Percentiles rank a stretch among this genome's conserved stretches.
Conservation (phyloP, 2,329 filamentous ascomycete species). For the Ceratocystis smalleyi region DNA sequence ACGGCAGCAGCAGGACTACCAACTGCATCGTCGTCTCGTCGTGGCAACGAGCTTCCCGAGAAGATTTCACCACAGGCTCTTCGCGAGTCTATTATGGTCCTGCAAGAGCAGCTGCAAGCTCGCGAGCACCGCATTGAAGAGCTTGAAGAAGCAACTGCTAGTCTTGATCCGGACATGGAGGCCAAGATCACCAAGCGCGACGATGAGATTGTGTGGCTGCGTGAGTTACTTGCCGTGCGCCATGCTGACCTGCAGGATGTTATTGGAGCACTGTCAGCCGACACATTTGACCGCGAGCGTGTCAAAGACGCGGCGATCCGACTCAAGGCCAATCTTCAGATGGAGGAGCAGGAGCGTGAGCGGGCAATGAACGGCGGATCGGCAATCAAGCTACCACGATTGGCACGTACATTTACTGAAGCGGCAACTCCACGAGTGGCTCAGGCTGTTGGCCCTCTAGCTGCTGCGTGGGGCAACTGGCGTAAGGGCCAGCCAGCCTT, state of each 20-base stretch:
- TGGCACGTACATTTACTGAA: slow-evolving; percentile 44
- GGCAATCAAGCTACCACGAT: slow-evolving; percentile 52
- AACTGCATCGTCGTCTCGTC: not conserved
- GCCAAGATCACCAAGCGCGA: slow-evolving; percentile 79
- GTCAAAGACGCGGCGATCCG: slow-evolving; percentile 86
- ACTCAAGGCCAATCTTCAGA: slow-evolving; percentile 84
- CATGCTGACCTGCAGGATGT: slow-evolving; percentile 88
- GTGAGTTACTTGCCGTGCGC: slow-evolving; percentile 79
- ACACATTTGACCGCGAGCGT: slow-evolving; percentile 58
- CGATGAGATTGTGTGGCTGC: slow-evolving; percentile 86
- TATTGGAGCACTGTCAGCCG: slow-evolving; percentile 59
- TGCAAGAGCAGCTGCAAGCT: slow-evolving; percentile 92
- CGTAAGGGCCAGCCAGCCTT: slow-evolving; percentile 48
- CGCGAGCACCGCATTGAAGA: slow-evolving; percentile 81
- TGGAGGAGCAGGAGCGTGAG: slow-evolving; percentile 94
- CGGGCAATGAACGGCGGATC: slow-evolving; percentile 59
- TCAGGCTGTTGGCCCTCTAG: slow-evolving; percentile 57
- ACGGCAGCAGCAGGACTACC: slow-evolving; percentile 16
- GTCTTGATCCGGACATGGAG: slow-evolving; percentile 60
- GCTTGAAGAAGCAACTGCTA: slow-evolving; percentile 55
- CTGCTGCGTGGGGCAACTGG: slow-evolving; percentile 98
- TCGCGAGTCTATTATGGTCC: slow-evolving; percentile 85
- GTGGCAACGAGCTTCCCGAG: slow-evolving; percentile 43
- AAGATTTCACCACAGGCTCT: slow-evolving; percentile 90
- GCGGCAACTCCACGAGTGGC: slow-evolving; percentile 62